These are phyloP conservation scores for Fusarium sp. DNA, from an alignment of 2,329 filamentous ascomycete genomes.

Conservation along the genomic window DNA sequence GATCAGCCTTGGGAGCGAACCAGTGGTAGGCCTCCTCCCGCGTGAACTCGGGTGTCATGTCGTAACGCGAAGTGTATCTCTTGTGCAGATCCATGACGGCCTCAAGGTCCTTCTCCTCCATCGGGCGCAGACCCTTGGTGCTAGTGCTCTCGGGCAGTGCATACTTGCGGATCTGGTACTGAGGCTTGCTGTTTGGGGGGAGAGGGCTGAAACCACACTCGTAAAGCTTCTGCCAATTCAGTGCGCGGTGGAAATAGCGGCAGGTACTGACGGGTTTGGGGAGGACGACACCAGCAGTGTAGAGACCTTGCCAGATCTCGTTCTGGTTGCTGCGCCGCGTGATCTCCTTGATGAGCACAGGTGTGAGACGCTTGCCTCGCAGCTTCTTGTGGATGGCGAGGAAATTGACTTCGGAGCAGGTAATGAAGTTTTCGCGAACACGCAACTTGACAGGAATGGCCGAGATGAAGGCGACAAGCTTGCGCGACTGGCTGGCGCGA, in stretches of 20 bases:
- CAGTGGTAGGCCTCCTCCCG: constrained; percentile 90
- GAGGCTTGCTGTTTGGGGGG: constrained; percentile 85
- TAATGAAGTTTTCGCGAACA: constrained; percentile 82
- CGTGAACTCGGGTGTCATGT: constrained; percentile 87
- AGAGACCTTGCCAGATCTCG: constrained; percentile 94
- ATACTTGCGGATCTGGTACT: constrained; percentile 89
- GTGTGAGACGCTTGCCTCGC: constrained; percentile 90
- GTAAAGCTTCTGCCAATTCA: constrained; percentile 97
- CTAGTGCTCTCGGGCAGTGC: constrained; percentile 82
- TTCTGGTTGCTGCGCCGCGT: constrained; percentile 91
- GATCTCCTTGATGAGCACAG: constrained; percentile 97
- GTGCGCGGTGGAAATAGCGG: constrained; percentile 92
- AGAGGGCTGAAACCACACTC: constrained; percentile 95
- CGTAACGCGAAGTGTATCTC: constrained; percentile 84
- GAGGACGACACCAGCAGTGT: constrained; percentile 92
- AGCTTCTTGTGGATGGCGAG: constrained; percentile 99
- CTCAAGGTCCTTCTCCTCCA: constrained; percentile 85
- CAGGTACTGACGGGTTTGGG: constrained; percentile 94
- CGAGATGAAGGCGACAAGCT: constrained; percentile 95
- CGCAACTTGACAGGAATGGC: constrained; percentile 89
- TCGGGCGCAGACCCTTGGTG: constrained; percentile 82
- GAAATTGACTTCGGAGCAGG: constrained; percentile 96
- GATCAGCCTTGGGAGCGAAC: constrained; percentile 78
- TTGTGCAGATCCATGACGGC: constrained; percentile 82
- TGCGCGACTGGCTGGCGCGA: constrained; percentile 84